Evolutionary conservation across 345 rosid genomes (phyloP).

Genomic region (Rubroshorea leprosula): DNA sequence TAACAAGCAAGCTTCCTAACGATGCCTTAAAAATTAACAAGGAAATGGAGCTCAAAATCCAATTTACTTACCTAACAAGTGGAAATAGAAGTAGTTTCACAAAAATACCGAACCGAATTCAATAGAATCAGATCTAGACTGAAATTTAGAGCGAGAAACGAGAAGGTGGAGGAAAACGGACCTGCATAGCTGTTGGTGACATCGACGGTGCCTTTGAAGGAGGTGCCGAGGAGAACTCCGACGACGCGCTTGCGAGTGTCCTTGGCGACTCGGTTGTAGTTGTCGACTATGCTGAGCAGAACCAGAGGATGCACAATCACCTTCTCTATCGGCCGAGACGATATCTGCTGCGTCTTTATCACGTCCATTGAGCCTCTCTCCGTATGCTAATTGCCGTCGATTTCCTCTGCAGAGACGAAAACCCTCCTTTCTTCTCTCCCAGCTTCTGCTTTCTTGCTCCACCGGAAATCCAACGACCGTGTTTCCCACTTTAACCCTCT

Average conservation of each 20-base stretch:
- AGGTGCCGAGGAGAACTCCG: slow-evolving; percentile 66
- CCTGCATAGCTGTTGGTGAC: slow-evolving; percentile 95
- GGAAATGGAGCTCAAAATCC: neutral
- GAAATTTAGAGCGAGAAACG: neutral
- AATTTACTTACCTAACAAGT: neutral
- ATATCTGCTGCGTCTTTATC: slow-evolving; percentile 82
- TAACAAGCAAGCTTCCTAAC: slow-evolving; percentile 6
- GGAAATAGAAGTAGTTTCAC: neutral
- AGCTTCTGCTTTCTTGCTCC: no score
- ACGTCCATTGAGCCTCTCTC: slow-evolving; percentile 51
- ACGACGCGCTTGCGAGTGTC: slow-evolving; percentile 85
- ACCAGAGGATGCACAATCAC: slow-evolving; percentile 94
- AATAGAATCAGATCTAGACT: slow-evolving; percentile 6
- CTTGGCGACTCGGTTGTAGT: slow-evolving; percentile 86
- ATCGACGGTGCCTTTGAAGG: slow-evolving; percentile 81
- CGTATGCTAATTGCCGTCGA: neutral
- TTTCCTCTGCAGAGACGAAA: neutral
- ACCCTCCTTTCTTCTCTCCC: no score
- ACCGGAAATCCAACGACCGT: no score
- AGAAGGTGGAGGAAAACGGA: slow-evolving; percentile 2
- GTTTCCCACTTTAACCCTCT: no score
- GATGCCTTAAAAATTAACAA: no score
- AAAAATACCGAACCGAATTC: neutral
- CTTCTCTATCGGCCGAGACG: slow-evolving; percentile 75
- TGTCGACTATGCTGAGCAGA: slow-evolving; percentile 89